Conservation (phyloP, 2,329 filamentous ascomycete genomes). For the Penicillium sp. region DNA sequence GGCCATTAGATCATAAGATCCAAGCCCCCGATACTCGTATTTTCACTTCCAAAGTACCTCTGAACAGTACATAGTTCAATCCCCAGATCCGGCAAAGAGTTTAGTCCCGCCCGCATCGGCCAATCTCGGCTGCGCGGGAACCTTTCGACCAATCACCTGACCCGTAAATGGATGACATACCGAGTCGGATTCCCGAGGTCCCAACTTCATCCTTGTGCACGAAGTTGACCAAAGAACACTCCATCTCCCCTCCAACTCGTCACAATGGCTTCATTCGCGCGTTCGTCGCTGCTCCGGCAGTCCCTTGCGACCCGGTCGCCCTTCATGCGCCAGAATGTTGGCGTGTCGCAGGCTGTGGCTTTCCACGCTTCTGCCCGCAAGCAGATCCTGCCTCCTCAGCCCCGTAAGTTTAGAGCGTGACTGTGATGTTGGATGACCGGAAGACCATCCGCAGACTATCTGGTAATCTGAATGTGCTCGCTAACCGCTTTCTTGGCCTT, state of each 20-base stretch:
- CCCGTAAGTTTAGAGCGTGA: constrained; percentile 62
- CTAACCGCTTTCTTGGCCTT: constrained; percentile 44
- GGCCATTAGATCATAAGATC: neutral
- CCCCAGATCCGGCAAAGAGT: constrained; percentile 2
- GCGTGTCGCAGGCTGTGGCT: constrained; percentile 62
- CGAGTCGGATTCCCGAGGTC: constrained; percentile 40
- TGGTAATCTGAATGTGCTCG: constrained; percentile 10
- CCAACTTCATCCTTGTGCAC: constrained; percentile 31
- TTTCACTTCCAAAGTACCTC: neutral
- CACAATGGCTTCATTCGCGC: constrained; percentile 44
- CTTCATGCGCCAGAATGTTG: constrained; percentile 36
- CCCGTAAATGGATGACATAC: constrained; percentile 41
- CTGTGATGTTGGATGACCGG: neutral
- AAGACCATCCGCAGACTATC: neutral
- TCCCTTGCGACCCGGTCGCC: constrained; percentile 36
- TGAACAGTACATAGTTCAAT: neutral
- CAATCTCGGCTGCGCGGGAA: constrained; percentile 41
- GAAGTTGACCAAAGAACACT: constrained; percentile 14
- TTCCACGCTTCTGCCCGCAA: constrained; percentile 83
- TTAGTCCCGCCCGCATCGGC: constrained; percentile 27
- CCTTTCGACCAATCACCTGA: constrained; percentile 35
- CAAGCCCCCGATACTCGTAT: no score
- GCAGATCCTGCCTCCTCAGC: constrained; percentile 76
- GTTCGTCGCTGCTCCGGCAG: constrained; percentile 39
- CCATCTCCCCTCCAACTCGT: constrained; percentile 17